phyloP scores from a whole-genome alignment of 2,329 filamentous ascomycete genomes.

The Ceratocystis smalleyi region DNA sequence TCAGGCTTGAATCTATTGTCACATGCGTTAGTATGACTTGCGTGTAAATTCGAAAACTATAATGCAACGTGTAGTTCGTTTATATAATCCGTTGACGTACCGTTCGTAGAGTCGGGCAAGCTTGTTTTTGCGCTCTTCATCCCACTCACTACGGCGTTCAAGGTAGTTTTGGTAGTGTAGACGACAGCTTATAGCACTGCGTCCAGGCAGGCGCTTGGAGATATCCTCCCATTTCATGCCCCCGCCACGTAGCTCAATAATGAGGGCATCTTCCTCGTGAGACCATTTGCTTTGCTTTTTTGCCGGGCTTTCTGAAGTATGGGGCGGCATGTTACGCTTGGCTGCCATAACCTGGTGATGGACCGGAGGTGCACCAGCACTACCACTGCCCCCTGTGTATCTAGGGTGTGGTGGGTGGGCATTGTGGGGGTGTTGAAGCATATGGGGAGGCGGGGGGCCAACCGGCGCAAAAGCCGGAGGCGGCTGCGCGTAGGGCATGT shows the following conservation, averaged over 20 bases:
- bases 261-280: slow-evolving; percentile 77
- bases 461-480: slow-evolving; percentile 17
- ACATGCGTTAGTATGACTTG: not conserved
- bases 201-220: slow-evolving; percentile 73
- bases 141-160: slow-evolving; percentile 84
- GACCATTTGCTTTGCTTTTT: slow-evolving; percentile 98
- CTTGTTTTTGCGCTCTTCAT: slow-evolving; percentile 95
- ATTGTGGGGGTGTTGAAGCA: slow-evolving; percentile 23
- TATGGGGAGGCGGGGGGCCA: slow-evolving; percentile 12
- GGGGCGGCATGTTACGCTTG: slow-evolving; percentile 40
- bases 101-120: slow-evolving; percentile 87
- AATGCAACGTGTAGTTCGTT: not conserved
- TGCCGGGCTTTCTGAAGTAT: slow-evolving; percentile 51
- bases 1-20: slow-evolving; percentile 76
- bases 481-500: slow-evolving; percentile 14
- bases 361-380: slow-evolving; percentile 19
- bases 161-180: slow-evolving; percentile 96
- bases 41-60: not conserved
- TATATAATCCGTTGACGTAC: slow-evolving; percentile 35
- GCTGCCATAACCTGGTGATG: slow-evolving; percentile 15
- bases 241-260: slow-evolving; percentile 76
- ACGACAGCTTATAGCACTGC: slow-evolving; percentile 86
- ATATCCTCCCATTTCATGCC: slow-evolving; percentile 99
- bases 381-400: not conserved
- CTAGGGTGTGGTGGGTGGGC: not conserved